Percentiles rank a stretch among this genome's conserved stretches.
Evolutionary conservation across 129 eudicot species (phyloP).

Genomic region (Silybum marianum): DNA sequence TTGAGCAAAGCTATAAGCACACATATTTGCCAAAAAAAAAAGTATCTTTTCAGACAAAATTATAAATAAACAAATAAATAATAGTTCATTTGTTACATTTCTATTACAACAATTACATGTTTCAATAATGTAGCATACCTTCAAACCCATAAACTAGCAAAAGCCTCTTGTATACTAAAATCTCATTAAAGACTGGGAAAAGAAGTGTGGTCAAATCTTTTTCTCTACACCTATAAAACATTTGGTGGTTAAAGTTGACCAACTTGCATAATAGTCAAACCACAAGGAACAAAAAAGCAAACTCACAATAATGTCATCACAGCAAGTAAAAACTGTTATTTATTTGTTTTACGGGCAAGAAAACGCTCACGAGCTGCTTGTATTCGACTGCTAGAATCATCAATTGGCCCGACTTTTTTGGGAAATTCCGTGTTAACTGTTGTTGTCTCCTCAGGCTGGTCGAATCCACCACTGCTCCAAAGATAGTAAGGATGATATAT

Average conservation of each 20-base stretch:
- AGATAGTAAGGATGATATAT: constrained; percentile 20
- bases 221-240: background rate
- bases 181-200: background rate
- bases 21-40: background rate
- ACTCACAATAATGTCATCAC: background rate
- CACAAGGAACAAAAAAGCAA: background rate
- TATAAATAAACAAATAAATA: background rate
- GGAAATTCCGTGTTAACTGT: constrained; percentile 23
- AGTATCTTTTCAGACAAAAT: background rate
- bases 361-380: constrained; percentile 93
- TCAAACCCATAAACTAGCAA: background rate
- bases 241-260: background rate
- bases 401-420: constrained; percentile 44
- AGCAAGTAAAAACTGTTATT: constrained; percentile 22
- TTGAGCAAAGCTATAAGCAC: background rate
- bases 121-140: background rate
- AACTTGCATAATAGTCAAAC: background rate
- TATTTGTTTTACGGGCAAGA: constrained; percentile 72
- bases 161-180: background rate
- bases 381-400: constrained; percentile 59
- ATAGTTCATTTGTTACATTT: background rate
- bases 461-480: constrained; percentile 67
- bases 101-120: background rate
- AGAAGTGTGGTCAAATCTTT: background rate
- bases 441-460: constrained; percentile 36